Conservation (phyloP, 495 filamentous ascomycete genomes). For the Sphaerosporella brunnea region DNA sequence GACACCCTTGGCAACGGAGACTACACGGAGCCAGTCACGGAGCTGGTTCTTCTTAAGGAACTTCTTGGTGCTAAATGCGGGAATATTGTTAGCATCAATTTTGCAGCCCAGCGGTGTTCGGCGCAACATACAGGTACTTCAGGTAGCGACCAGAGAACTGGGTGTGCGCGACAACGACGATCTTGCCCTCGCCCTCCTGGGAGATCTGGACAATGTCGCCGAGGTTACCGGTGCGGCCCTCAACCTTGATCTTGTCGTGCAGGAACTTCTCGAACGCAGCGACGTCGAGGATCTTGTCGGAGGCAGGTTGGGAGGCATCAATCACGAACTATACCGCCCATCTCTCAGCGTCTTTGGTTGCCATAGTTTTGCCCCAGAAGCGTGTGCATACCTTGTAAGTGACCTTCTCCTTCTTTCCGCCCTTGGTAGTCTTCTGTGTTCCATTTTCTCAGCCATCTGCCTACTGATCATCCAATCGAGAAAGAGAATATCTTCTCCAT, state of each 20-base stretch:
- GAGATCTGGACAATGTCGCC: slow-evolving; percentile 83
- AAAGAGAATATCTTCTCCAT: slow-evolving; percentile 32
- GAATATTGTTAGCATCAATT: slow-evolving; percentile 3
- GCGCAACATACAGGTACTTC: slow-evolving; percentile 87
- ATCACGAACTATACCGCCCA: slow-evolving; percentile 99
- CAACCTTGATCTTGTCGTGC: slow-evolving; percentile 98
- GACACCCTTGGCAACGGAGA: slow-evolving; percentile 87
- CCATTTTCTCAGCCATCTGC: slow-evolving; percentile 34
- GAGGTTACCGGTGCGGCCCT: slow-evolving; percentile 92
- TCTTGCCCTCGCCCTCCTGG: slow-evolving; percentile 81
- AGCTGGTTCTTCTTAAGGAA: slow-evolving; percentile 99
- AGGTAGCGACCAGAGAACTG: slow-evolving; percentile 96
- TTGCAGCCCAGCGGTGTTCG: too few species aligned
- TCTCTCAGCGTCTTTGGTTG: slow-evolving; percentile 6
- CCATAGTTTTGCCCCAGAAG: slow-evolving; percentile 6
- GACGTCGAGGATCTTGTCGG: slow-evolving; percentile 99
- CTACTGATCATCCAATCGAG: slow-evolving; percentile 99
- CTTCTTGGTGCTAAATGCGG: slow-evolving; percentile 95
- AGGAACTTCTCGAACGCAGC: slow-evolving; percentile 99
- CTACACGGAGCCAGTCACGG: slow-evolving; percentile 97
- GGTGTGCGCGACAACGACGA: slow-evolving; percentile 93
- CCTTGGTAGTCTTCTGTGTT: slow-evolving; percentile 49
- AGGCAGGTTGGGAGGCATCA: slow-evolving; percentile 91
- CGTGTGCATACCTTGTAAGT: slow-evolving; percentile 42
- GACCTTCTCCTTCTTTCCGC: slow-evolving; percentile 40